Evolutionary conservation across 108 stramenopile genomes (phyloP), one percentile per base, ranked within the genome.

Genomic region (Cylindrotheca fusiformis): DNA sequence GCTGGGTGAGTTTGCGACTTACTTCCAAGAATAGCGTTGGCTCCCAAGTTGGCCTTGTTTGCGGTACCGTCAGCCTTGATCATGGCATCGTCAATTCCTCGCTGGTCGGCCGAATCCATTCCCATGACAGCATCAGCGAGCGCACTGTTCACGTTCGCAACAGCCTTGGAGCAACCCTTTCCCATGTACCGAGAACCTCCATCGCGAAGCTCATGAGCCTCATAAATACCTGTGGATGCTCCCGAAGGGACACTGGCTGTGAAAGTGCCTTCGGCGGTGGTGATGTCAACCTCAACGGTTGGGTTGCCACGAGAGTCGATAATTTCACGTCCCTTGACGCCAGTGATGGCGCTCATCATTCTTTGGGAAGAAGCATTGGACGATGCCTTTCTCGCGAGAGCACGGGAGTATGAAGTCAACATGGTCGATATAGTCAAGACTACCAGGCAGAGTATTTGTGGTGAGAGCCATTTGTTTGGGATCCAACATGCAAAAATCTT

Each of bases 291-390:
- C 82, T 99, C 99, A 55, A 99, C 98, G 48, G 99, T 99, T 28
- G 99, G 99, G 78, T 99, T 99, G 27, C 99, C 99, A 56, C 99
- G 91, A 52, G 96, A 97, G 73, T 99, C 99, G 53, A 99, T 93
- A 69, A 99, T 97, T 72, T 96, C 93, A 45, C 99, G 96, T 5
- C 93, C 99, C 36, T 77, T 63, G 30, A 97, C 86, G 25, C 77
- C 87, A 29, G 95, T 96, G 76, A 98, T 96, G 63, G 91, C 69
- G 18, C 61, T 64, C 78, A 79, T 79, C 55, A 60, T 53, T 50
- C 75, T 67, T 63, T 65, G 64, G 24, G 36, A 28, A 4, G 65
- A 44, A 60, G 51, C 73, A 27, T n/a, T 27, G 32, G 58, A 25
- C 50, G 65, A 41, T 33, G 63, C 25, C 21, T n/a, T 36, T 20